phyloP scores from a whole-genome alignment of 2,329 filamentous ascomycete genomes.

The Botrytis cinerea region DNA sequence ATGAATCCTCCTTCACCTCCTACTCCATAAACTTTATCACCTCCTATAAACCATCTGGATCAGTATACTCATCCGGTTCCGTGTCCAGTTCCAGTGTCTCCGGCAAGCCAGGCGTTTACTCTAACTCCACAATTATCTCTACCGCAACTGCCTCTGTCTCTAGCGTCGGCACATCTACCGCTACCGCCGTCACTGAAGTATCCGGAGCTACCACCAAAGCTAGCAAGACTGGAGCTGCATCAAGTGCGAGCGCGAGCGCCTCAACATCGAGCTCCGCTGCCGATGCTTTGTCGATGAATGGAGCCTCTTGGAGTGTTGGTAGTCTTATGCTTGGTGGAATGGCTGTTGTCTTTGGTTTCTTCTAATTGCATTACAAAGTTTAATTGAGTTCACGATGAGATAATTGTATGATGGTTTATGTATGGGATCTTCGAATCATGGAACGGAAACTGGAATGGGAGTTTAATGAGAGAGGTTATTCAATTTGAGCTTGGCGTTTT shows the following conservation, averaged over 20 bases:
- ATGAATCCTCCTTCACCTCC: slow-evolving; percentile 4
- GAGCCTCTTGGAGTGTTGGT: slow-evolving; percentile 8
- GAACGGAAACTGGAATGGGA: slow-evolving; percentile 7
- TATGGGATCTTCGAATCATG: not conserved
- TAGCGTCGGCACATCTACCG: slow-evolving; percentile 9
- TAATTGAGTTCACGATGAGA: not conserved
- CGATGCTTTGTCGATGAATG: slow-evolving; percentile 4
- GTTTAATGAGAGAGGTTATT: slow-evolving; percentile 6
- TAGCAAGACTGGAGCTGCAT: not conserved
- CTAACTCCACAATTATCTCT: slow-evolving; percentile 15
- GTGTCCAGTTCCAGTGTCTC: slow-evolving; percentile 2
- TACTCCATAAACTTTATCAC: not conserved
- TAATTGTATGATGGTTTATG: slow-evolving; percentile 8
- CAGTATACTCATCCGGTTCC: slow-evolving; percentile 5
- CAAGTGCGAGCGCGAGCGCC: not conserved
- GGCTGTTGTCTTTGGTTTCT: slow-evolving; percentile 21
- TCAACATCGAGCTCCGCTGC: not conserved
- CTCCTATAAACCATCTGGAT: not conserved
- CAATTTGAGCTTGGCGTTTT: not conserved
- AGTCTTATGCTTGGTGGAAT: slow-evolving; percentile 21
- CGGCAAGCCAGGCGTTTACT: slow-evolving; percentile 12
- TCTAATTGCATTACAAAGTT: not conserved
- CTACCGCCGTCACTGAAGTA: slow-evolving; percentile 9
- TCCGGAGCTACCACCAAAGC: not conserved
- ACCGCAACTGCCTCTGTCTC: not conserved